Conservation (phyloP, 2,329 filamentous ascomycete species). For the Coleophoma crateriformis region DNA sequence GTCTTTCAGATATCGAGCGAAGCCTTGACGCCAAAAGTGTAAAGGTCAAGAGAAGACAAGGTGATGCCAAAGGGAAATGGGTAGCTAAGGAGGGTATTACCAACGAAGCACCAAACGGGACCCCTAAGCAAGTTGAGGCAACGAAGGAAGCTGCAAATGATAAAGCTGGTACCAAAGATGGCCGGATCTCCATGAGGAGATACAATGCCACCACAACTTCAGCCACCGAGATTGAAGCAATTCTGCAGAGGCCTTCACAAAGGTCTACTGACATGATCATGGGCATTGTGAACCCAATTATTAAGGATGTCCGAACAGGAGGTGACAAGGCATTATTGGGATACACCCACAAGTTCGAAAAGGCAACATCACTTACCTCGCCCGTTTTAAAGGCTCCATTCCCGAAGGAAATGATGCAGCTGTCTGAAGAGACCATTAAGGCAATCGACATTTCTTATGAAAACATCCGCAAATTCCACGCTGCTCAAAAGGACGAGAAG, state of each 20-base stretch:
- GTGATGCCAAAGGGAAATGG: constrained; percentile 93
- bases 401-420: constrained; percentile 76
- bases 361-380: constrained; percentile 83
- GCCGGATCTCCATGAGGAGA: constrained; percentile 76
- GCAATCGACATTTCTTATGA: constrained; percentile 94
- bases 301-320: constrained; percentile 75
- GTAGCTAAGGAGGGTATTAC: constrained; percentile 73
- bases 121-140: constrained; percentile 28
- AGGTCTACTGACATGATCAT: constrained; percentile 93
- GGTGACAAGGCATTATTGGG: constrained; percentile 86
- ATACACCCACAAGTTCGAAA: constrained; percentile 98
- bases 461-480: constrained; percentile 92
- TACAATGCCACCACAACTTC: constrained; percentile 64
- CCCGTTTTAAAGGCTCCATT: constrained; percentile 90
- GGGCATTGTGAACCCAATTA: constrained; percentile 85
- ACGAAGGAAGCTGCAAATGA: constrained; percentile 40
- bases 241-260: constrained; percentile 84
- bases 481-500: constrained; percentile 81
- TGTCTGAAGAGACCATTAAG: constrained; percentile 75
- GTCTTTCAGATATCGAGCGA: constrained; percentile 80
- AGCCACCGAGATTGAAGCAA: constrained; percentile 61
- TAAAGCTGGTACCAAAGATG: constrained; percentile 39
- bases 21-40: constrained; percentile 92
- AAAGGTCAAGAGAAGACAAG: constrained; percentile 89
- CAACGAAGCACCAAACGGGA: constrained; percentile 20